A percentile compares a stretch with the other conserved stretches of the same genome.
These are phyloP conservation scores for Calonectria montana DNA, from an alignment of 2,329 filamentous ascomycete genomes.

Conservation along the genomic window DNA sequence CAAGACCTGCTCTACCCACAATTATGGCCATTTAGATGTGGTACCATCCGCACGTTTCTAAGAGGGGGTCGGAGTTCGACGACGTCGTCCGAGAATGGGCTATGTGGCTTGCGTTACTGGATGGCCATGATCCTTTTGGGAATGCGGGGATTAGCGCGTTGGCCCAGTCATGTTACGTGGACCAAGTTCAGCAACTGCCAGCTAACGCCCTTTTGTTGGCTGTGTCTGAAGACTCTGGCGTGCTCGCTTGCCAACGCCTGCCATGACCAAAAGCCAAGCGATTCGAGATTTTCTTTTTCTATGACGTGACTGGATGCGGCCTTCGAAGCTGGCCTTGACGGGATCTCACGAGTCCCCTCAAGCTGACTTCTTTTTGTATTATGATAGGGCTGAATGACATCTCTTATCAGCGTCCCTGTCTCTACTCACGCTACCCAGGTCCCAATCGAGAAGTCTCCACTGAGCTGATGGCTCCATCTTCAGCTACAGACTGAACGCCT, in stretches of 20 bases:
- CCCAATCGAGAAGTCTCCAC: conserved; percentile 22
- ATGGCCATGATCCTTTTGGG: conserved; percentile 25
- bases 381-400: conserved; percentile 34
- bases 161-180: conserved; percentile 19
- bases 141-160: conserved; percentile 47
- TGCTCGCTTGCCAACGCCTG: conserved; percentile 19
- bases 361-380: conserved; percentile 8
- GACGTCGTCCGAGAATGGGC: conserved; percentile 37
- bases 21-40: conserved; percentile 34
- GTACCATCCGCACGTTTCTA: conserved; percentile 36
- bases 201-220: conserved; percentile 36
- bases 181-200: conserved; percentile 31
- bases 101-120: conserved; percentile 41
- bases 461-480: conserved; percentile 23
- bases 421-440: conserved; percentile 16
- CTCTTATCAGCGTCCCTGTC: conserved; percentile 17
- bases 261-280: conserved; percentile 4
- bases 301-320: conserved; percentile 15
- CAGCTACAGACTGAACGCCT: conserved; percentile 25
- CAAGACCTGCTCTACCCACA: conserved; percentile 12
- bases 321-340: not conserved
- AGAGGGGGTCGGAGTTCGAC: conserved; percentile 19
- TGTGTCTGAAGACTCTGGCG: conserved; percentile 19
- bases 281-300: not conserved
- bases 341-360: conserved; percentile 1